Conservation (phyloP, 2,329 filamentous ascomycete species). For the Pezicula radicicola region DNA sequence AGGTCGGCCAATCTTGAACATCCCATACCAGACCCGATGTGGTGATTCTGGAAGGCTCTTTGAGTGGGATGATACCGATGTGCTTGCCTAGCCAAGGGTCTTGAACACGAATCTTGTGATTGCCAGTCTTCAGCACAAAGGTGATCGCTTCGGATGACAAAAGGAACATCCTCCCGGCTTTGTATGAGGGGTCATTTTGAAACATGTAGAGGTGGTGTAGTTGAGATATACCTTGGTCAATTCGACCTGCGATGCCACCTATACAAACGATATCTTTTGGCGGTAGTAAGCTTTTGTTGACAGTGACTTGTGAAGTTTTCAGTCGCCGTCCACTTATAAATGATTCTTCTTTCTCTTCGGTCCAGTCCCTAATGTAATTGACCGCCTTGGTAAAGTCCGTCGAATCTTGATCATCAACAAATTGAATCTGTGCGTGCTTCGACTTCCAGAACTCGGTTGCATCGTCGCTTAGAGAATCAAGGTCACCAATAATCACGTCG, state of each 20-base stretch:
- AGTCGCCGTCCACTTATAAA: neutral
- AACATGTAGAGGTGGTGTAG: conserved; percentile 78
- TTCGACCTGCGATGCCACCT: conserved; percentile 82
- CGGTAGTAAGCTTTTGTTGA: conserved; percentile 9
- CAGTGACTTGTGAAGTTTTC: neutral
- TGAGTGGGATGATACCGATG: conserved; percentile 82
- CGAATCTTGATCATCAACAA: conserved; percentile 76
- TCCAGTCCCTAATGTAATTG: conserved; percentile 46
- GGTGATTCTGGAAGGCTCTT: conserved; percentile 73
- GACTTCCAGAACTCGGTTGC: conserved; percentile 48
- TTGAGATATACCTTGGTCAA: conserved; percentile 89
- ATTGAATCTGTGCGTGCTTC: conserved; percentile 56
- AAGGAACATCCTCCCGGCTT: conserved; percentile 66
- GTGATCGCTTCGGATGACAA: conserved; percentile 79
- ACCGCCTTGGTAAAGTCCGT: conserved; percentile 91
- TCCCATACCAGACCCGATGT: conserved; percentile 89
- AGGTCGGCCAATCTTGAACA: conserved; percentile 74
- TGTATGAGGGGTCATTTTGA: conserved; percentile 45
- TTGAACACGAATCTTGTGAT: conserved; percentile 62
- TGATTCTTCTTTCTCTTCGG: conserved; percentile 10
- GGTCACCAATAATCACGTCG: conserved; percentile 78
- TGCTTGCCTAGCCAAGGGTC: conserved; percentile 53
- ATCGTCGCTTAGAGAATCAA: conserved; percentile 73
- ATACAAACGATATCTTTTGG: conserved; percentile 68
- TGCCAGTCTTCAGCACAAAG: conserved; percentile 70